These are phyloP conservation scores for Trichoderma cornu-damae DNA, from an alignment of 2,329 filamentous ascomycete genomes.

Conservation along the genomic window DNA sequence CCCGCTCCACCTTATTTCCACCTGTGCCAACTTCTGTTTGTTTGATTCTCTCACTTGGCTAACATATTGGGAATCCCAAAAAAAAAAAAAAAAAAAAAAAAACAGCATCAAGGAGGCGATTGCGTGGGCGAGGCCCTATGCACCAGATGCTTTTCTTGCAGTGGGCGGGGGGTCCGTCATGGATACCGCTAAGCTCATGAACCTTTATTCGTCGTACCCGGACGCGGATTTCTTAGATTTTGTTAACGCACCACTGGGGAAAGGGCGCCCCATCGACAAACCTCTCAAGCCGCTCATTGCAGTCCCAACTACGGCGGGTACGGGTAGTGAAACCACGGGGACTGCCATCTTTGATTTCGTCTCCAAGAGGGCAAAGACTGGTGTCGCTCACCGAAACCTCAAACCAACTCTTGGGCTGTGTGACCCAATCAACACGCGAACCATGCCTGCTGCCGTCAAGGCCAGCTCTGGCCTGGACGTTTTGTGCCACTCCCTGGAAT, in stretches of 20 bases:
- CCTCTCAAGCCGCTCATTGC: conserved; percentile 72
- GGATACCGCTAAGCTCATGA: conserved; percentile 98
- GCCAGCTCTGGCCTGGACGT: conserved; percentile 90
- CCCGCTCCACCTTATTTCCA: neutral
- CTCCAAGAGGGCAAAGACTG: conserved; percentile 85
- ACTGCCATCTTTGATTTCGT: conserved; percentile 98
- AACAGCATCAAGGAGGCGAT: conserved; percentile 81
- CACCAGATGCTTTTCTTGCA: conserved; percentile 84
- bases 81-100: no score
- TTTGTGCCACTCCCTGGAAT: conserved; percentile 90
- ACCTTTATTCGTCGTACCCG: conserved; percentile 85
- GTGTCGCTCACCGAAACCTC: conserved; percentile 88
- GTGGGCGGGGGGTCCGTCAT: conserved; percentile 91
- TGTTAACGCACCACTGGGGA: conserved; percentile 89
- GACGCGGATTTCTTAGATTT: conserved; percentile 96
- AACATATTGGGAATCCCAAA: neutral
- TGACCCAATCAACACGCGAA: conserved; percentile 81
- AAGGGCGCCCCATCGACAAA: conserved; percentile 69
- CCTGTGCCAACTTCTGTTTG: neutral
- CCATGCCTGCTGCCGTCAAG: conserved; percentile 93
- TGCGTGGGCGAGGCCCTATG: conserved; percentile 72
- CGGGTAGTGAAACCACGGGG: conserved; percentile 89
- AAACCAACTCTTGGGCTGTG: conserved; percentile 92
- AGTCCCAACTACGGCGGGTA: conserved; percentile 77
- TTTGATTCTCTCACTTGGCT: neutral